Evolutionary conservation across 768 basidiomycete genomes (phyloP), one percentile per base, ranked within the genome.

Genomic region (Cyathus striatus): DNA sequence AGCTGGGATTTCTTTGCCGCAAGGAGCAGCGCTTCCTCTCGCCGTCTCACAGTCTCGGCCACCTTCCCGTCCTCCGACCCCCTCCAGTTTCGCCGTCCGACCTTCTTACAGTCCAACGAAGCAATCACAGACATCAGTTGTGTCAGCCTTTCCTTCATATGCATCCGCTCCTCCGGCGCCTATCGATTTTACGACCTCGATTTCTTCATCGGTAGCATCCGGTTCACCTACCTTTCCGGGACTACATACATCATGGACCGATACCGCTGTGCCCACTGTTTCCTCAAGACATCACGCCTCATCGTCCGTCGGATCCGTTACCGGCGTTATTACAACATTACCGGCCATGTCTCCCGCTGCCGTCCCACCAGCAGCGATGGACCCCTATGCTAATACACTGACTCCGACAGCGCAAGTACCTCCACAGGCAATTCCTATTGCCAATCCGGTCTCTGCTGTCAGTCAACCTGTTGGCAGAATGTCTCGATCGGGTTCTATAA

Each of bases 401-500:
- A 27, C 52, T 21, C 41, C 57, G 5, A 40, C 45, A 40, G 55
- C 46, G 44, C 64, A 46, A 52, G 49, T 52, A 37, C 51, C 46
- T 25, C 52, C 35, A 35, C 53, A 23, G 9, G 41, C 23, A 39
- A 25, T 17, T 27, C 32, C 40, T 18, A 36, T 26, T 32, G 23
- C 33, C 34, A 18, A 21, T 30, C 33, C 46, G 10, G 25, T 22
- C 20, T 49, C 59, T 6, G 44, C 58, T 1, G 60, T 68, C 22
- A 61, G 61, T 42, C 59, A 62, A 16, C 59, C 69, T 17, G 64
- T 78, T 41, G 78, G 79, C 23, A 65, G 78, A 45, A 72, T 80
- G 65, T 75, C 76, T 32, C 71, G 78, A 35, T 79, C 79, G 20
- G 73, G 77, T 40, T 81, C 79, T 18, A 67, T 80, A 44, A 75